Evolutionary conservation across 2,329 filamentous ascomycete genomes (phyloP).

Genomic region (Phyllosticta paracitricarpa): DNA sequence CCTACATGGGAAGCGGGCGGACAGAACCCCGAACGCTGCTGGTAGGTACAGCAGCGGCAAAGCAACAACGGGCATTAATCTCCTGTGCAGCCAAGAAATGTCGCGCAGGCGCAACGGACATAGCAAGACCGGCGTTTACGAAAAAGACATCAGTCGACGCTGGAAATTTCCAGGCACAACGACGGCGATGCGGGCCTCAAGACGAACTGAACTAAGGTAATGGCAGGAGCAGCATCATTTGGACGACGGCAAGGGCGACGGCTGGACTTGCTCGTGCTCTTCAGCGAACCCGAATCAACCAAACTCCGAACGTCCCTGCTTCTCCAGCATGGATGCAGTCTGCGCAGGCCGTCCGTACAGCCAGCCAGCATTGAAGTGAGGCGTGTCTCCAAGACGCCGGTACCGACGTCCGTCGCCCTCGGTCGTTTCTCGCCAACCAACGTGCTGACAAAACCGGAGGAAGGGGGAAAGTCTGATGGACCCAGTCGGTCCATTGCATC

Average conservation of each 20-base stretch:
- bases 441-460: background rate
- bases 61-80: background rate
- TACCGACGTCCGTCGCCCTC: background rate
- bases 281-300: background rate
- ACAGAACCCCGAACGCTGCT: too few species aligned
- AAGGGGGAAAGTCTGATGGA: background rate
- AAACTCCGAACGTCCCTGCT: background rate
- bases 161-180: background rate
- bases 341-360: background rate
- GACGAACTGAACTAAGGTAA: background rate
- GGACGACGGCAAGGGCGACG: background rate
- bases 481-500: too few species aligned
- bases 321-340: background rate
- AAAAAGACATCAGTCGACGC: background rate
- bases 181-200: background rate
- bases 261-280: background rate
- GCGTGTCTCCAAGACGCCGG: background rate
- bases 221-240: background rate
- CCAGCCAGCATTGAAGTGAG: background rate
- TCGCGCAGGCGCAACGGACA: background rate
- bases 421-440: background rate
- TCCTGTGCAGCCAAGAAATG: background rate
- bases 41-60: background rate
- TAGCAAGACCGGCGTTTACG: background rate
- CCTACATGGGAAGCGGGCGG: too few species aligned